Evolutionary conservation across 2,329 filamentous ascomycete genomes (phyloP).

Genomic region (Ophiostoma sp.): DNA sequence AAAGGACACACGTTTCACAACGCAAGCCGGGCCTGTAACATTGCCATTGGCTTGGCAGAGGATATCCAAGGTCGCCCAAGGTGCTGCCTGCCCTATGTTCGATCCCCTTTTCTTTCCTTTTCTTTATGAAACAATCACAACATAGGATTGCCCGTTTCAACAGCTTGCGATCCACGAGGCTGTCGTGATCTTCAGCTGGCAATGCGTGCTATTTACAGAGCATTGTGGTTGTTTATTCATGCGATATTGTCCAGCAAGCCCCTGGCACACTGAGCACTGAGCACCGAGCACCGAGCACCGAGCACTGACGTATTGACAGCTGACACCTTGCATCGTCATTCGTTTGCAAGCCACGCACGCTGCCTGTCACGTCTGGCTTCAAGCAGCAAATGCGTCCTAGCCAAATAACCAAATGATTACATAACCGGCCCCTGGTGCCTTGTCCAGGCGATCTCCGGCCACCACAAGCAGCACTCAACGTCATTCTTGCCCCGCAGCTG

Average conservation of each 20-base stretch:
- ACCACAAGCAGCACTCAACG: neutral
- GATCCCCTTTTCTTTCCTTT: neutral
- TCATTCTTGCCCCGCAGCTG: constrained; percentile 5
- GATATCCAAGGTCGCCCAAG: neutral
- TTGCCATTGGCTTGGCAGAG: neutral
- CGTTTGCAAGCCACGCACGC: too few relatives aligned
- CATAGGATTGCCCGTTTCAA: neutral
- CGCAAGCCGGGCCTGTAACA: neutral
- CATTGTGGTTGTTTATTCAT: neutral
- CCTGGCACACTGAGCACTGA: too few relatives aligned
- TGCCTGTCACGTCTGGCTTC: too few relatives aligned
- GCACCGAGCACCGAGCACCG: too few relatives aligned
- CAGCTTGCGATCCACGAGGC: neutral
- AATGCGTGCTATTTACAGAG: constrained; percentile 4
- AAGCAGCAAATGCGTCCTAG: too few relatives aligned
- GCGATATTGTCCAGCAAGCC: too few relatives aligned
- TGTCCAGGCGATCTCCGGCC: too few relatives aligned
- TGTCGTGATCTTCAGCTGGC: neutral
- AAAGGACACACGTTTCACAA: constrained; percentile 2
- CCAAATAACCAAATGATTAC: too few relatives aligned
- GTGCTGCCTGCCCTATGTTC: neutral
- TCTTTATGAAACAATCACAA: neutral
- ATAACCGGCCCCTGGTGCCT: too few relatives aligned
- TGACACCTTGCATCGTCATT: too few relatives aligned
- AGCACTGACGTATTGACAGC: too few relatives aligned